These are phyloP conservation scores for Globisporangium nunn DNA, from an alignment of 352 stramenopile species.

Conservation along the genomic window DNA sequence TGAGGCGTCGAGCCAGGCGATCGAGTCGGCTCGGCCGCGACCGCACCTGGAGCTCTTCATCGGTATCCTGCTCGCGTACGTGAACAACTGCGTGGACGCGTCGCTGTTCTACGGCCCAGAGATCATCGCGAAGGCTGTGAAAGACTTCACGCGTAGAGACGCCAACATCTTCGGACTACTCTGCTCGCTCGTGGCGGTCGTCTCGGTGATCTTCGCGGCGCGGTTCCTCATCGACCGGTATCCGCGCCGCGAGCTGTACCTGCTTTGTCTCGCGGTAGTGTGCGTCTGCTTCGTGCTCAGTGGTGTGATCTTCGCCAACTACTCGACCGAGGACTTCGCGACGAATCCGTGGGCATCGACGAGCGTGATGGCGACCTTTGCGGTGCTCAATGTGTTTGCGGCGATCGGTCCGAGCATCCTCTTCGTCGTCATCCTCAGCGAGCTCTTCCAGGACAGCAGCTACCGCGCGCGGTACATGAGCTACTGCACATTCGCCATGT, in stretches of 20 bases:
- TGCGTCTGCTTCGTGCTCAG: constrained; percentile 61
- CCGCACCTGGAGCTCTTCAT: constrained; percentile 64
- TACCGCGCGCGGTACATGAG: constrained; percentile 83
- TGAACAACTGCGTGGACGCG: constrained; percentile 85
- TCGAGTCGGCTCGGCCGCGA: constrained; percentile 6
- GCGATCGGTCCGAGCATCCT: constrained; percentile 70
- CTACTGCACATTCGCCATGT: constrained; percentile 88
- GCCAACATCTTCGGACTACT: constrained; percentile 75
- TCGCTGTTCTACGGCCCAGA: constrained; percentile 84
- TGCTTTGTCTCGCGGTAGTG: constrained; percentile 64
- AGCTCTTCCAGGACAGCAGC: constrained; percentile 78
- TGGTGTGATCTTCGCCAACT: constrained; percentile 57
- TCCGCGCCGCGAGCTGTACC: constrained; percentile 60
- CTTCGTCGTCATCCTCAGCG: constrained; percentile 81
- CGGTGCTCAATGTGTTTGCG: constrained; percentile 66
- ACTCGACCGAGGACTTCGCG: constrained; percentile 57
- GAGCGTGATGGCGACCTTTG: constrained; percentile 62
- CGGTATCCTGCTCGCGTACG: constrained; percentile 73
- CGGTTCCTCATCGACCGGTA: constrained; percentile 64
- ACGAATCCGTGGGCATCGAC: constrained; percentile 30
- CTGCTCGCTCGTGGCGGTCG: constrained; percentile 57
- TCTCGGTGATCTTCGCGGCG: constrained; percentile 60
- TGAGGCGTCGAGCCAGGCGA: neutral
- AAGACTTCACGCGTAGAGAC: constrained; percentile 45
- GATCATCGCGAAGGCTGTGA: constrained; percentile 71